phyloP scores from a whole-genome alignment of 192 early-diverging fungal genomes.

The Coemansia sp. region DNA sequence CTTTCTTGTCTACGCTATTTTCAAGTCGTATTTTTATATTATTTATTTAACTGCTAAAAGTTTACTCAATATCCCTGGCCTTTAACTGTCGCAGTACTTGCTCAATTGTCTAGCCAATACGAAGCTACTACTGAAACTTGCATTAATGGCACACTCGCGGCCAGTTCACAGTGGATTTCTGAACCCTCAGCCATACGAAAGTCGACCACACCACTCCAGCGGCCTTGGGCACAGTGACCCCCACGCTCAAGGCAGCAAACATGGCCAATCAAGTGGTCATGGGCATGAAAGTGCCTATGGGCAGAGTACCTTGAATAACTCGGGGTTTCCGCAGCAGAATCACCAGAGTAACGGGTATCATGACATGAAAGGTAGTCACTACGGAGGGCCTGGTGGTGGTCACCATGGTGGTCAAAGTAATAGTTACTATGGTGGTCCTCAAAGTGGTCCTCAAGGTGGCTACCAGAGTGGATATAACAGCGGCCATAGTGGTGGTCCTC shows the following conservation, averaged over 20 bases:
- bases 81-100: background rate
- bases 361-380: constrained; percentile 3
- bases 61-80: background rate
- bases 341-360: constrained; percentile 1
- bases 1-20: background rate
- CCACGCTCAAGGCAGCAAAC: background rate
- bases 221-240: background rate
- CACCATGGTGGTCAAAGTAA: background rate
- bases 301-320: background rate
- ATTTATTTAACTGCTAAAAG: background rate
- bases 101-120: background rate
- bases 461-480: background rate
- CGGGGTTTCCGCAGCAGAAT: background rate
- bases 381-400: background rate
- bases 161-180: constrained; percentile 6
- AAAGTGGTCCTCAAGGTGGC: background rate
- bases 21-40: background rate
- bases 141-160: constrained; percentile 7
- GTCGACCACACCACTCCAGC: background rate
- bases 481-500: background rate
- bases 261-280: background rate
- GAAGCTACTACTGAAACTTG: background rate
- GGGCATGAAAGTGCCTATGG: background rate
- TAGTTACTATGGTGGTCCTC: constrained; percentile 1
- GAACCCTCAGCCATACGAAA: constrained; percentile 7